Base-by-base conservation (phyloP, 176 grass and related monocot species). In the Cocos nucifera region DNA sequence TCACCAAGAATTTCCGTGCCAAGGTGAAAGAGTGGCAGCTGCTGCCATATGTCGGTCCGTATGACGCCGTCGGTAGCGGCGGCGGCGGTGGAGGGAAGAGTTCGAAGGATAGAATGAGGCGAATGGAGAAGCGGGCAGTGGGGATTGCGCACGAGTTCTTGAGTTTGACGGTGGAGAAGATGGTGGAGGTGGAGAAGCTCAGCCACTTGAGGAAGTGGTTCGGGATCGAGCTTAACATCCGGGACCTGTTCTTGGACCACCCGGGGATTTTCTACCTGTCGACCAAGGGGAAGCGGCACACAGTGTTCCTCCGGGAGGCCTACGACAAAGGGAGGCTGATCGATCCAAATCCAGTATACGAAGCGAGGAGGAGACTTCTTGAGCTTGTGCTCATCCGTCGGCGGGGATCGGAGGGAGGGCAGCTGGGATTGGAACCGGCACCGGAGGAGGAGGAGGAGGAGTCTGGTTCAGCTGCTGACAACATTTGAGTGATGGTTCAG, bases 251-350 rank as follows among this genome's bases (percentile, higher is more conserved):
- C 77, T 68, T 97, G 58, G 87, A 91, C 69, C 87, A 97, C n/a
- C 87, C 93, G 0, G 87, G 84, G 32, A 91, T 91, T 55, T 91
- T 97, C 67, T 97, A 97, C 73, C 81, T 91, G 20, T 97, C 93
- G 0, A 78, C 81, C 0, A 97, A 97, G 70, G 84, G 83, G n/a
- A 75, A 68, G 53, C 69, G 59, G 15, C 87, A 97, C 54, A 88
- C 79, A 0, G 87, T 91, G 10, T 97, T 97, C 77, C 67, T 97
- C 54, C 82, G 81, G 26, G 87, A 97, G 67, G 81, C 76, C 0
- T 91, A 97, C 64, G 63, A 88, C 19, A 75, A 69, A 22, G 81
- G 76, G 16, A 78, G 57, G 59, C 72, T 97, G 54, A 68, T 88
- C 32, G 81, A 88, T 22, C 59, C 75, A 0, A 97, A 97, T 61